Base-by-base conservation (phyloP, 805 yeast genomes). In the Kuraishia piskuri region DNA sequence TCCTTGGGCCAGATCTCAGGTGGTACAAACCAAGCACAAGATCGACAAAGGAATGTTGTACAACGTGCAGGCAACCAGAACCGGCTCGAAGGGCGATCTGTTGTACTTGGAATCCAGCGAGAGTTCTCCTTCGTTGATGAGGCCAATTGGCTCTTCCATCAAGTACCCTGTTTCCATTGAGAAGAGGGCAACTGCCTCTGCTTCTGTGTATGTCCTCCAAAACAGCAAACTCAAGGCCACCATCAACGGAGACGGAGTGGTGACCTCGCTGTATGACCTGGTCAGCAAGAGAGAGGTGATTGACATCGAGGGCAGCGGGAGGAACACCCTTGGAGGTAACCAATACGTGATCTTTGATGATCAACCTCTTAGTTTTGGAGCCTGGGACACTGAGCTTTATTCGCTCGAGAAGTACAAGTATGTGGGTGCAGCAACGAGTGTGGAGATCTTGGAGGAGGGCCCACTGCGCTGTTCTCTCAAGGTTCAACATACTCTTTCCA, bases 321-420 rank as follows among this genome's bases (percentile, higher is more conserved):
- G 70, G 52, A 83, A 82, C 59, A 70, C 77, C 10, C 60, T 69
- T 19, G 90, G 89, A 45, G 97, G 91, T 19, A 90, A 90, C 61
- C 96, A 88, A 66, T 83, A 82, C 58, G 82, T 90, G 1, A 64
- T 94, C 54, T 87, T 87, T 62, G 91, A 91, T 58, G 99, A 94
- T 66, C 87, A 89, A 57, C 99, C 99, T 9, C 73, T 89, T 62
- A 84, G 78, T 54, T 92, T 84, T 83, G 96, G 90, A 48, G 98
- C 98, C 1, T 92, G 99, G 99, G 99, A 92, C 66, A 92, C 98
- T 0, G 99, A 92, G 65, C 76, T 90, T 55, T 94, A 81, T 64
- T 88, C 96, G 0, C 77, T 89, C 54, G 89, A 86, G 61, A 90
- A 86, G 63, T 82, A 78, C 63, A 72, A 72, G 53, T 80, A 82